Evolutionary conservation across 2,329 filamentous ascomycete species (phyloP).

Genomic region (Dothideomycetidae sp.): DNA sequence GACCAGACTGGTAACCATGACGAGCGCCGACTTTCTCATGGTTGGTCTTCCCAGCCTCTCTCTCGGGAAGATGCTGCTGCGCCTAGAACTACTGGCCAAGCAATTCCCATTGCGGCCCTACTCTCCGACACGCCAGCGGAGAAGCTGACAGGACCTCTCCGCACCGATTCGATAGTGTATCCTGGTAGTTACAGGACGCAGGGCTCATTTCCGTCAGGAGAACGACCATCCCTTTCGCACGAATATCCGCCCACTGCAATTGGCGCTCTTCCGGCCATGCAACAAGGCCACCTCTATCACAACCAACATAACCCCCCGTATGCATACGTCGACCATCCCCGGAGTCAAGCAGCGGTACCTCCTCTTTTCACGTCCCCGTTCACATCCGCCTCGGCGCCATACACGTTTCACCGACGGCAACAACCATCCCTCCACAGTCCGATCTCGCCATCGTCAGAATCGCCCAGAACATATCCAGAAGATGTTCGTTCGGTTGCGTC

Average conservation of each 20-base stretch:
- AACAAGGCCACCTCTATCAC: slow-evolving; percentile 1
- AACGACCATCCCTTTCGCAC: slow-evolving; percentile 1
- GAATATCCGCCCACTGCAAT: slow-evolving; percentile 1
- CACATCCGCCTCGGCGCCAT: not conserved
- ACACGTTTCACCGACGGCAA: slow-evolving; percentile 3
- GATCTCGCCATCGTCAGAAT: slow-evolving; percentile 12
- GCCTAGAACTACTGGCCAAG: not conserved
- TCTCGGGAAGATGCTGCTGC: not conserved
- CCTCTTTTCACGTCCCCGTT: slow-evolving; percentile 7
- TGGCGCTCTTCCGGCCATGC: not conserved
- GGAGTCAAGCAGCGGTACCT: not conserved
- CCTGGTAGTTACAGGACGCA: not conserved
- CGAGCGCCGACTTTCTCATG: not conserved
- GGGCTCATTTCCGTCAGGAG: slow-evolving; percentile 2
- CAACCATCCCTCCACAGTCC: slow-evolving; percentile 16
- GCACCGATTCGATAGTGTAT: slow-evolving; percentile 5
- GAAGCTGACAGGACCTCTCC: slow-evolving; percentile 2
- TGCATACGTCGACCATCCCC: not conserved
- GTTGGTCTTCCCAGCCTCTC: too few species aligned
- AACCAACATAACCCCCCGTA: not conserved
- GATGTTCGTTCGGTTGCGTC: slow-evolving; percentile 11
- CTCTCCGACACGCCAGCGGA: slow-evolving; percentile 6
- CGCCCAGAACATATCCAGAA: slow-evolving; percentile 18
- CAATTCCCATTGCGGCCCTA: slow-evolving; percentile 7
- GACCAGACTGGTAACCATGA: not conserved